These are phyloP conservation scores for Cladosporium cucumerinum DNA, from an alignment of 2,329 filamentous ascomycete species.

Conservation along the genomic window DNA sequence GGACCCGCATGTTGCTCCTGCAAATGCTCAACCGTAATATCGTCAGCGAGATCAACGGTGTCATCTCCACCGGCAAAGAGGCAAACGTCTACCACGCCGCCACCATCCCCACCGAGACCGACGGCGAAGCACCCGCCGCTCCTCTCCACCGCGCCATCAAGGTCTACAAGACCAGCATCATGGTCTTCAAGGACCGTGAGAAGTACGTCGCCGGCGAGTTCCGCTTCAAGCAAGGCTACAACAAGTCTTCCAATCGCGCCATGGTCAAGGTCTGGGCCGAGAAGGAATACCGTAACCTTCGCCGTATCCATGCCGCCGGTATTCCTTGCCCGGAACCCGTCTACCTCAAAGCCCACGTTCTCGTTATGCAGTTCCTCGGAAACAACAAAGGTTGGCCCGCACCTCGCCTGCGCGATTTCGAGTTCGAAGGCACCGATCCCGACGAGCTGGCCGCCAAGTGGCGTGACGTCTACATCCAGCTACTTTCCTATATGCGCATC, in stretches of 20 bases:
- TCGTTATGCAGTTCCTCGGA: conserved; percentile 92
- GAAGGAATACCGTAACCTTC: conserved; percentile 94
- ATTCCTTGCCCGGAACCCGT: conserved; percentile 91
- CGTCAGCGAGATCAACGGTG: conserved; percentile 88
- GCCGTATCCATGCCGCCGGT: conserved; percentile 75
- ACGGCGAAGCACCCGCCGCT: conserved; percentile 39
- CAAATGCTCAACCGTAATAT: conserved; percentile 93
- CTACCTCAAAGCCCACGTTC: conserved; percentile 84
- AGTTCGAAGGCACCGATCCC: conserved; percentile 60
- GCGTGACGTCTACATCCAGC: conserved; percentile 74
- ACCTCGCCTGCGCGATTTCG: conserved; percentile 83
- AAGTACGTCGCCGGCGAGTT: conserved; percentile 94
- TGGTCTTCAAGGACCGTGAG: conserved; percentile 97
- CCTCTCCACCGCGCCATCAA: conserved; percentile 83
- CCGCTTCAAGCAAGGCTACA: conserved; percentile 84
- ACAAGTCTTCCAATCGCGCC: conserved; percentile 89
- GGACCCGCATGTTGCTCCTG: conserved; percentile 90
- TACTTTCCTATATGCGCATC: conserved; percentile 82
- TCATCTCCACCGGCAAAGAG: conserved; percentile 94
- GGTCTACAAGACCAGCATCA: conserved; percentile 96
- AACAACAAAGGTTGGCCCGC: conserved; percentile 83
- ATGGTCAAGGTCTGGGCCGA: conserved; percentile 99
- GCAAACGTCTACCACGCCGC: conserved; percentile 96
- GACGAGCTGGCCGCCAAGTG: conserved; percentile 63
- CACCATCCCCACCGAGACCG: conserved; percentile 51